Conservation (phyloP, 73 alveolate species). For the Paramecium primaurelia region DNA sequence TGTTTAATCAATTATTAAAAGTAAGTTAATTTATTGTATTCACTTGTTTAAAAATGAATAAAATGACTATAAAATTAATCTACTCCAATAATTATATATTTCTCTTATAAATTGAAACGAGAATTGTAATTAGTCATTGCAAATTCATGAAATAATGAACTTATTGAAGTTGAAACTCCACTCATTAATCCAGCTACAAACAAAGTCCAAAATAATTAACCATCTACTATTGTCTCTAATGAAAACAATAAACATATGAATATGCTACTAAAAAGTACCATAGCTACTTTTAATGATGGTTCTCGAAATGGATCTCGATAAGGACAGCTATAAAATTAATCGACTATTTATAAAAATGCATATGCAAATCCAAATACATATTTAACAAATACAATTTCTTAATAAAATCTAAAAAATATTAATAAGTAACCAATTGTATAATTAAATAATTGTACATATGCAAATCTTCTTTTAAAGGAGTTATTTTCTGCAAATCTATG, state of each 20-base stretch:
- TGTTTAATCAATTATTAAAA: not conserved
- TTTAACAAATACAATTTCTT: not conserved
- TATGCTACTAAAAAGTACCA: not conserved
- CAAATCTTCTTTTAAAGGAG: constrained; percentile 38
- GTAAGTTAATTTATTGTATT: not conserved
- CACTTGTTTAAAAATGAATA: not conserved
- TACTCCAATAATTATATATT: constrained; percentile 31
- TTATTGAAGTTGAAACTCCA: not conserved
- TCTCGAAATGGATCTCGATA: constrained; percentile 40
- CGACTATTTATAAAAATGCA: not conserved
- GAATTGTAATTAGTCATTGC: constrained; percentile 37
- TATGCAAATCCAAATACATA: not conserved
- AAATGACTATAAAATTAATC: not conserved
- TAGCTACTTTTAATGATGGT: not conserved
- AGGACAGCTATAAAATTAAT: constrained; percentile 18
- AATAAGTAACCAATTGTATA: not conserved
- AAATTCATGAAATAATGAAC: constrained; percentile 2
- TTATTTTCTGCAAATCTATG: constrained; percentile 31
- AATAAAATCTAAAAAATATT: not conserved
- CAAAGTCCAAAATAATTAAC: not conserved
- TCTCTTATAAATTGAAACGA: not conserved
- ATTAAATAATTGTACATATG: not conserved
- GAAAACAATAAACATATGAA: not conserved
- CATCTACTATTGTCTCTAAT: not conserved
- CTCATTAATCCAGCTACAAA: constrained; percentile 15